Percentiles rank a stretch among this genome's conserved stretches.
Evolutionary conservation across 73 alveolate species (phyloP).

Genomic region (Paramecium biaurelia): DNA sequence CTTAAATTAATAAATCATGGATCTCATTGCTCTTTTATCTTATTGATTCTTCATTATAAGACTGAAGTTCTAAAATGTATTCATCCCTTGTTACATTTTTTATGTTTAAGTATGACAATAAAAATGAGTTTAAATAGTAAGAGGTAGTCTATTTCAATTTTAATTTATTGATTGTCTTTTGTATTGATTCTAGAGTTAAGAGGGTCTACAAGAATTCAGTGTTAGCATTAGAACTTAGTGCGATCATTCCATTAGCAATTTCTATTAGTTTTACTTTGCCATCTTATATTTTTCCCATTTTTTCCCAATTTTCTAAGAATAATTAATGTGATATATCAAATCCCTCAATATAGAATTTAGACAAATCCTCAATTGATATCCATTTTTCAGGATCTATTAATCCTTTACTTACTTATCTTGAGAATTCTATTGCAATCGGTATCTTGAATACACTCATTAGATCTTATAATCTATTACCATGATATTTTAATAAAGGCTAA

Average conservation of each 20-base stretch:
- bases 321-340: neutral
- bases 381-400: neutral
- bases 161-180: neutral
- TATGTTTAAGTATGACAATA: neutral
- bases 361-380: neutral
- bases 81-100: neutral
- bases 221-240: neutral
- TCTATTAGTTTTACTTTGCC: neutral
- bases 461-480: neutral
- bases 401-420: neutral
- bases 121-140: neutral
- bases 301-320: neutral
- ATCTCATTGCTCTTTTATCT: neutral
- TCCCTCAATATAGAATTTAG: neutral
- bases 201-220: neutral
- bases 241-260: slow-evolving; percentile 10
- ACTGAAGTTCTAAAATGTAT: neutral
- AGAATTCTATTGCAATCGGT: neutral
- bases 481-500: neutral
- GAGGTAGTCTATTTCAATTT: neutral
- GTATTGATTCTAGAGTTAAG: neutral
- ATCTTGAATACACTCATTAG: neutral
- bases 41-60: neutral
- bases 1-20: neutral
- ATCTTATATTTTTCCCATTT: neutral